Evolutionary conservation across 768 basidiomycete genomes (phyloP), one percentile per base, ranked within the genome.

Genomic region (Chalciporus piperatus): DNA sequence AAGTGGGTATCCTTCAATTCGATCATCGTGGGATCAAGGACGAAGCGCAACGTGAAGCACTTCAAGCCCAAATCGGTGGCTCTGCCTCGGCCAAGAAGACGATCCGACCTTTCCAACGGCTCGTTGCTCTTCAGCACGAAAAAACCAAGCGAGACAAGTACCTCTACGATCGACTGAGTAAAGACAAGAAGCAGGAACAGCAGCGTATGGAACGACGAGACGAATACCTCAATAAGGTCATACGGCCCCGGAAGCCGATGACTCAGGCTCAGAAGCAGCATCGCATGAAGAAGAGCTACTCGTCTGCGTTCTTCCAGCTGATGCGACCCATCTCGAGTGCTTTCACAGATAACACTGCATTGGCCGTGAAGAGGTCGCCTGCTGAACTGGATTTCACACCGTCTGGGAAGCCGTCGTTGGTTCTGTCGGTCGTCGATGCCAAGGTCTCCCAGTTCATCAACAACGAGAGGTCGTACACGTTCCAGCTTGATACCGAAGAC

Each of bases 271-370:
- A 81, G 62, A 89, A 90, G 68, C 85, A 86, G 50, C 87, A 89
- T 55, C 78, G 88, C n/a, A 83, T 85, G 69, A 92, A 92, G 78
- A 89, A 90, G 71, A 91, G 88, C 73, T 87, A 91, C 76, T 91
- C 80, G 17, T 75, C 84, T 1, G 85, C 87, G 5, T 87, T 92
- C 68, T 78, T 92, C 70, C 86, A 83, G 59, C 76, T 92, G 71
- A 92, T 92, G 85, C 80, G 90, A n/a, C 91, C 90, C 2, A 84
- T 92, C 46, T 93, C 91, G 14, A 91, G 83, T 54, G 91, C 91
- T 2, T 92, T 92, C 62, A 83, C 83, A 17, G 80, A 84, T 41
- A 84, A 87, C 44, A 74, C 76, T 23, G 64, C 66, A 4, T 47
- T 69, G 47, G 47, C 56, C 9, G 43, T 72, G 53, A 85, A 81